phyloP scores from a whole-genome alignment of 352 stramenopile species.

The Phytophthora palmivora region DNA sequence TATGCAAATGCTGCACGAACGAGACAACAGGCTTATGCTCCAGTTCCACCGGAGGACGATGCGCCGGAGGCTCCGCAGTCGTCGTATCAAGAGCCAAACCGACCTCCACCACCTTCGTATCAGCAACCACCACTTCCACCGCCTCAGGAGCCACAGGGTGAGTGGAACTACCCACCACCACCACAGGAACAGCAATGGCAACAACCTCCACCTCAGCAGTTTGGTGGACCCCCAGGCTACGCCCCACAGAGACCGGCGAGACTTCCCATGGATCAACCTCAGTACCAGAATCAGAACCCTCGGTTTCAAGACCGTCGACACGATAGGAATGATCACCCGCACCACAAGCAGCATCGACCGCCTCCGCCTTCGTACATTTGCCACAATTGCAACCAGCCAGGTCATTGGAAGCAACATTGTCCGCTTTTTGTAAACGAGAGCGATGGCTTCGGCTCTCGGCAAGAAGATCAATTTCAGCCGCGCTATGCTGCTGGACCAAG shows the following conservation, averaged over 20 bases:
- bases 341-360: constrained; percentile 37
- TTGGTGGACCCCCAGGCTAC: constrained; percentile 20
- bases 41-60: constrained; percentile 26
- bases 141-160: constrained; percentile 14
- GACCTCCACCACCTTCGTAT: constrained; percentile 19
- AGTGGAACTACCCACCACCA: constrained; percentile 22
- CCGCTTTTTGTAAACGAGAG: constrained; percentile 43
- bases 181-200: constrained; percentile 30
- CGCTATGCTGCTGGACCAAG: constrained; percentile 9
- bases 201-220: constrained; percentile 17
- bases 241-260: constrained; percentile 8
- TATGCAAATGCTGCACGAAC: constrained; percentile 45
- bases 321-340: constrained; percentile 22
- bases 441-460: constrained; percentile 11
- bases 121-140: constrained; percentile 23
- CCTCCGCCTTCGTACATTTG: constrained; percentile 76
- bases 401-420: constrained; percentile 86
- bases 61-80: constrained; percentile 2
- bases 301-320: constrained; percentile 37
- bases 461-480: constrained; percentile 15
- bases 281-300: constrained; percentile 33
- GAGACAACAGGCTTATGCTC: constrained; percentile 50
- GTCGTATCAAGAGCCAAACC: constrained; percentile 14
- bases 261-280: constrained; percentile 18
- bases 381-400: constrained; percentile 77